A percentile compares a stretch with the other conserved stretches of the same genome.
Evolutionary conservation across 2,329 filamentous ascomycete species (phyloP).

Genomic region (Colletotrichum chlorophyti): DNA sequence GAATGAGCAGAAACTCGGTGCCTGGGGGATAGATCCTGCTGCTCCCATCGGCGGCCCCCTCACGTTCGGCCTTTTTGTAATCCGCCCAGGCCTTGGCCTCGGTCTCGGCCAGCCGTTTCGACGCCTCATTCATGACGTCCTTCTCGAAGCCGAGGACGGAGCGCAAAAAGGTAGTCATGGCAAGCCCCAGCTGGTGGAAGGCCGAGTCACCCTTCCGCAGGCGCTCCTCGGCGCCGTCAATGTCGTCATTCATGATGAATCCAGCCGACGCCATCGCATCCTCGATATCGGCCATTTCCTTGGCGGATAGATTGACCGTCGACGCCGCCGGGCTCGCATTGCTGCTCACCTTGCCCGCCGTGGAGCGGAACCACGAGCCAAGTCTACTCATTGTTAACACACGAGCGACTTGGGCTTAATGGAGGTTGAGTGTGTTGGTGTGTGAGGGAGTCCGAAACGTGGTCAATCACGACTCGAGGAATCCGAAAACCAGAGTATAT

Average conservation of each 20-base stretch:
- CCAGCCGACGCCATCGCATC: conserved; percentile 70
- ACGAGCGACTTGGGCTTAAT: too few relatives aligned
- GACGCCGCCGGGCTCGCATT: conserved; percentile 40
- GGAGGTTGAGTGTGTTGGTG: not conserved
- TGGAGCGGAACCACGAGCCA: conserved; percentile 58
- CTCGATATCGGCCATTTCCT: conserved; percentile 61
- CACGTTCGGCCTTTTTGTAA: conserved; percentile 71
- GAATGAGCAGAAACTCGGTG: conserved; percentile 84
- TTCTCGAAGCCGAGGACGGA: conserved; percentile 92
- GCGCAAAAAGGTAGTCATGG: conserved; percentile 83
- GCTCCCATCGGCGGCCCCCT: conserved; percentile 27
- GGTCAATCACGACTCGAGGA: too few relatives aligned
- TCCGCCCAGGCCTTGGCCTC: conserved; percentile 80
- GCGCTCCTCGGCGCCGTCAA: conserved; percentile 79
- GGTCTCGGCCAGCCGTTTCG: conserved; percentile 73
- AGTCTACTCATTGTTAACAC: conserved; percentile 54
- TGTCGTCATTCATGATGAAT: conserved; percentile 87
- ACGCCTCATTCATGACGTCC: conserved; percentile 85
- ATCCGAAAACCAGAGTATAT: too few relatives aligned
- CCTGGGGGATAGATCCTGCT: conserved; percentile 76
- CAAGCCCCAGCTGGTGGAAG: conserved; percentile 87
- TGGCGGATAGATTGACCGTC: conserved; percentile 37
- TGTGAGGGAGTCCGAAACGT: not conserved
- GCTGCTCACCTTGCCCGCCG: conserved; percentile 42
- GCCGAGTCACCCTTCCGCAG: conserved; percentile 77